Evolutionary conservation across 805 yeast genomes (phyloP).

Genomic region (Jamesozyma rosinii): DNA sequence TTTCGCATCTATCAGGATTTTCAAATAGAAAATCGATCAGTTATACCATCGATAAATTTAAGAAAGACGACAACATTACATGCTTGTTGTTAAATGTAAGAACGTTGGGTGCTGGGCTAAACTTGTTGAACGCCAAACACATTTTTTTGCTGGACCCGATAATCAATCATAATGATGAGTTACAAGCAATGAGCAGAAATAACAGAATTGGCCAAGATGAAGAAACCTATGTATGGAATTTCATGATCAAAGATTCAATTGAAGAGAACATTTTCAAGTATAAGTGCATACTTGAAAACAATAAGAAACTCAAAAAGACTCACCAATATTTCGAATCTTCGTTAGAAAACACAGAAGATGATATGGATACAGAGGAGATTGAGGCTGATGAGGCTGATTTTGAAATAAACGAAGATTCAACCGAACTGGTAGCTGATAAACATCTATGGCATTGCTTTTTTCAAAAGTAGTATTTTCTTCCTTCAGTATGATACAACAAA

Average conservation of each 20-base stretch:
- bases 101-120: slow-evolving; percentile 84
- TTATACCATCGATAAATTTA: slow-evolving; percentile 42
- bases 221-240: slow-evolving; percentile 86
- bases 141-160: slow-evolving; percentile 89
- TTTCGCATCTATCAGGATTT: slow-evolving; percentile 33
- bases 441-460: slow-evolving; percentile 30
- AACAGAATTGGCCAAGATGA: slow-evolving; percentile 84
- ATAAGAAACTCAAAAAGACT: slow-evolving; percentile 4
- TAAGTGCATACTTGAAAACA: slow-evolving; percentile 23
- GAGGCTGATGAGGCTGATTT: slow-evolving; percentile 16
- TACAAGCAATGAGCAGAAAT: slow-evolving; percentile 86
- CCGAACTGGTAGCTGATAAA: slow-evolving; percentile 22
- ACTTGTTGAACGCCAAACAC: slow-evolving; percentile 85
- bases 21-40: slow-evolving; percentile 39
- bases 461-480: background rate
- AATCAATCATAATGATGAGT: slow-evolving; percentile 74
- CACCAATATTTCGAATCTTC: background rate
- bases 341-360: background rate
- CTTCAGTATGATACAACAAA: background rate
- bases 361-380: background rate
- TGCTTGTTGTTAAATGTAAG: slow-evolving; percentile 80
- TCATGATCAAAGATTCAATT: slow-evolving; percentile 71
- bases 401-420: slow-evolving; percentile 21
- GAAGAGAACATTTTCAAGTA: slow-evolving; percentile 70
- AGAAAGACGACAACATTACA: slow-evolving; percentile 51